Evolutionary conservation across 83 land plant genomes (phyloP), one percentile per base, ranked within the genome.

Genomic region (Diphasiastrum complanatum): DNA sequence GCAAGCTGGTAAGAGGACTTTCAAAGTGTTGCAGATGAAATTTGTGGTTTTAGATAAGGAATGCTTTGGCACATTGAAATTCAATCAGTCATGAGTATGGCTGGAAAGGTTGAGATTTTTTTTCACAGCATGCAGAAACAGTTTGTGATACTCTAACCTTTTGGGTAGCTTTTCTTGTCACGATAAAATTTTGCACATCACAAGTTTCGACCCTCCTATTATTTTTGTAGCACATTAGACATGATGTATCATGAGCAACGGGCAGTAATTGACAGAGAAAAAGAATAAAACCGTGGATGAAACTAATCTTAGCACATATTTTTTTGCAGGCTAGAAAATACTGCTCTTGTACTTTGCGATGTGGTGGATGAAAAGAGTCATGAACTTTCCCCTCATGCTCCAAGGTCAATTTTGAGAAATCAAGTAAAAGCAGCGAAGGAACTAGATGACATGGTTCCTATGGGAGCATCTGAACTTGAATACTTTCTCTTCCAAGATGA

Each of bases 391-490:
- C 70, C 70, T 8, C 70, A 67, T 67, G 70, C 64, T 5, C 70
- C 70, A 22, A 55, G 70, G 38, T 58, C 70, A 41, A 58, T 67
- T 55, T 51, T 67, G 12, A 40, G 50, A 4, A 57, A 67, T 8
- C 70, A 67, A 34, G 11, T 67, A 1, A 35, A 43, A 34, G 52
- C 48, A 30, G 70, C 70, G 10, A 35, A 67, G n/a, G 57, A 14
- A 41, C 19, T 53, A 20, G 68, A 58, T 19, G 51, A 23, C 8
- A 56, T 45, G 22, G 36, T 47, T 5, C 64, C 70, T 28, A 67
- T 56, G 70, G 70, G 63, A 34, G 70, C 70, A 29, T 56, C 70
- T 45, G 70, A 67, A 35, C 70, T 67, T 30, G 70, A 67, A 45
- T 67, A 67, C 26, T 67, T 45, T 29, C 50, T 67, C 19, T 67